Evolutionary conservation across 345 rosid species (phyloP), one percentile per base, ranked within the genome.

Genomic region (Luvunga scandens): DNA sequence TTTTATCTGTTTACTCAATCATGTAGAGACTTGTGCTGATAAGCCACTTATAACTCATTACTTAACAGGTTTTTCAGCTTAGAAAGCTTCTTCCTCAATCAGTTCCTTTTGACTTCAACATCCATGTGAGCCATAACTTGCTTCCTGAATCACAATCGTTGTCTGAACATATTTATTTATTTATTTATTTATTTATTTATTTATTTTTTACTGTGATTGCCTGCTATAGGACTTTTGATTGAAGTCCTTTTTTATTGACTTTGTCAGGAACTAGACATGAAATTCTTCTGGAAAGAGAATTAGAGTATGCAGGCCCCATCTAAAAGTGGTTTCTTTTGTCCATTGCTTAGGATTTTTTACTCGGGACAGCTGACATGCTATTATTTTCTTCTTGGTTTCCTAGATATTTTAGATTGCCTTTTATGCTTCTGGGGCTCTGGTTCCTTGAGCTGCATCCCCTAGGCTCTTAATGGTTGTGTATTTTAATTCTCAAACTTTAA

Each of bases 11-110:
- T 79, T 33, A 53, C 67, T 66, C 25, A 38, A 34, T 31, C 59
- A 14, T 70, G 7, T 55, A 25, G 60, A 50, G n/a, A n/a, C 34
- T 42, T 69, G 42, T 27, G 25, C 56, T 62, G 69, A 39, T 42
- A 21, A 60, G n/a, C 9, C 27, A 50, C 18, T 70, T 22, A 59
- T 56, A 34, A 39, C 72, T 73, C 22, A 67, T 75, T 75, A 34
- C 66, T 27, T 71, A 70, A 80, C 88, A 93, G 98, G 91, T 89
- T 78, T 92, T 96, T 81, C 87, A 92, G 84, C 97, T 96, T 65
- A 84, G 94, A 83, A 94, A 94, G 90, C 97, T 96, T 79, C 95
- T 92, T 79, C 98, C 97, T 4, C 75, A 73, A 34, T 87, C 91
- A 56, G 59, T 85, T 79, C 83, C 90, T 72, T 94, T 91, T 76